Conservation (phyloP, 768 basidiomycete genomes). For the Lactifluus echinatus region DNA sequence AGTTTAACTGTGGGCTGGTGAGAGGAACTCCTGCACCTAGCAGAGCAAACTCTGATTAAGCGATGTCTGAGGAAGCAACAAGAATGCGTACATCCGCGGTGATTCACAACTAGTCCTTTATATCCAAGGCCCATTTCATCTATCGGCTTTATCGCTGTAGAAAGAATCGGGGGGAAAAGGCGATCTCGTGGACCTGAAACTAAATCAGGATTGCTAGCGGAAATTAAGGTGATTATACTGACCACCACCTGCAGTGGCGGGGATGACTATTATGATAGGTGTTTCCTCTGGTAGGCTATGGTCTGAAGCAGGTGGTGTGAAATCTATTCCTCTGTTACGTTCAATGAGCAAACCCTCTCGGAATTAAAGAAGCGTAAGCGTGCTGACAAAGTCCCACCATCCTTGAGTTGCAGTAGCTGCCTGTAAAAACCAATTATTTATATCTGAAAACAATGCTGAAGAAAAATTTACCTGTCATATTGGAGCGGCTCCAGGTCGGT, state of each 20-base stretch:
- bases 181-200: too few relatives aligned
- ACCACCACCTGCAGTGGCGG: conserved; percentile 43
- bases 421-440: conserved; percentile 30
- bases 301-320: conserved; percentile 36
- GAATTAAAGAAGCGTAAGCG: neutral
- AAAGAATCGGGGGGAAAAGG: conserved; percentile 72
- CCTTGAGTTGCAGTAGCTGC: too few relatives aligned
- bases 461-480: too few relatives aligned
- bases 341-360: conserved; percentile 1
- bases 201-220: conserved; percentile 3
- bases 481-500: conserved; percentile 44
- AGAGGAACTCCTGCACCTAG: too few relatives aligned
- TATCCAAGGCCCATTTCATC: conserved; percentile 84
- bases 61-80: too few relatives aligned
- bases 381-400: too few relatives aligned
- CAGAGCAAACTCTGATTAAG: too few relatives aligned
- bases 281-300: conserved; percentile 30
- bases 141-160: conserved; percentile 59
- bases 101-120: conserved; percentile 85
- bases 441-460: too few relatives aligned
- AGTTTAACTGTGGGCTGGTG: conserved; percentile 65
- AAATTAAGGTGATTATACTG: conserved; percentile 12
- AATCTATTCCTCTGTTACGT: conserved; percentile 50
- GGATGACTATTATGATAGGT: conserved; percentile 48
- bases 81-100: too few relatives aligned